Conservation (phyloP, 768 basidiomycete genomes). For the Naganishia vishniacii region DNA sequence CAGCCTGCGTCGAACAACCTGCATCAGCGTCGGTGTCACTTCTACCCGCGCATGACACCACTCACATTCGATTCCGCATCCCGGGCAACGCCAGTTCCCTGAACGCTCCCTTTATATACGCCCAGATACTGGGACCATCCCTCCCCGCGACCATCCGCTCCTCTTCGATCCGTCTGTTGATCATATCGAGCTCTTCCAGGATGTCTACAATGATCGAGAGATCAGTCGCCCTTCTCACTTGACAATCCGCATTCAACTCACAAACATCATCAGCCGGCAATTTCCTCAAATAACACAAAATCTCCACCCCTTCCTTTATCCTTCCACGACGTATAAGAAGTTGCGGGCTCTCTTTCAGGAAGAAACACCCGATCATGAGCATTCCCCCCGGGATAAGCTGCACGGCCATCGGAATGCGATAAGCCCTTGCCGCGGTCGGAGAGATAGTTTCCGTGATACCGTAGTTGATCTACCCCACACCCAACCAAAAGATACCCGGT, state of each 20-base stretch:
- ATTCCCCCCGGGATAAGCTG: conserved; percentile 62
- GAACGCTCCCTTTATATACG: conserved; percentile 31
- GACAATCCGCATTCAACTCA: not conserved
- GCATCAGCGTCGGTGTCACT: not conserved
- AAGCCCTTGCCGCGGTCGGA: conserved; percentile 27
- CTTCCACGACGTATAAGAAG: conserved; percentile 18
- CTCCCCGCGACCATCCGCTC: conserved; percentile 27
- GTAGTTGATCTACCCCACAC: conserved; percentile 28
- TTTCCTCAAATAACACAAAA: not conserved
- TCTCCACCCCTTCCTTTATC: not conserved
- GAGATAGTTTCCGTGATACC: conserved; percentile 24
- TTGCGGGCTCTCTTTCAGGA: conserved; percentile 45
- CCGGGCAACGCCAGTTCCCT: conserved; percentile 26
- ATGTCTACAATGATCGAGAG: not conserved
- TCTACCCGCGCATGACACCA: not conserved
- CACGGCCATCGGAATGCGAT: conserved; percentile 45
- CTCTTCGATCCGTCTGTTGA: conserved; percentile 28
- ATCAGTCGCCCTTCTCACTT: too few species aligned
- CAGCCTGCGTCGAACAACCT: not conserved
- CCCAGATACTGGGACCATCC: conserved; percentile 29
- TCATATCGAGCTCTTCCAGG: conserved; percentile 30
- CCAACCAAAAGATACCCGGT: not conserved
- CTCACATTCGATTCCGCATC: conserved; percentile 45
- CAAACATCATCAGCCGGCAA: conserved; percentile 6
- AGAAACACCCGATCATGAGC: conserved; percentile 49